Conservation (phyloP, 179 eudicot species). For the Gypsophila paniculata region DNA sequence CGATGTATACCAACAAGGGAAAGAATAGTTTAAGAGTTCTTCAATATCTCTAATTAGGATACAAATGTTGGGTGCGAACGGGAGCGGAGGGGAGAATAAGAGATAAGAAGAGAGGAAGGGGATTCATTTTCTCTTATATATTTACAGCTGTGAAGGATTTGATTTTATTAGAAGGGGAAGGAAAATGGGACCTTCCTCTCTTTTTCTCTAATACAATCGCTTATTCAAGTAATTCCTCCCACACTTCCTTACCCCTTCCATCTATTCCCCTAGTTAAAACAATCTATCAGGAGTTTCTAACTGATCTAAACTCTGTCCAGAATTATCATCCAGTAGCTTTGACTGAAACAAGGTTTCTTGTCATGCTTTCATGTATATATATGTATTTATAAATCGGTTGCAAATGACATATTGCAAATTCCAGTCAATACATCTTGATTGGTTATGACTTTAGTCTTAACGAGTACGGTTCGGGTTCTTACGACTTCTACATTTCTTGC, state of each 20-base stretch:
- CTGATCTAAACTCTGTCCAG: not conserved
- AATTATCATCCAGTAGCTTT: no score
- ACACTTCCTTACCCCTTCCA: not conserved
- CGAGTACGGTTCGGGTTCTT: no score
- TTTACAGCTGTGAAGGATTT: no score
- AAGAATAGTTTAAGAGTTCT: no score
- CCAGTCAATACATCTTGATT: not conserved
- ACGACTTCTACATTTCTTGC: not conserved
- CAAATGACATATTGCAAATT: not conserved
- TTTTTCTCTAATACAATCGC: not conserved
- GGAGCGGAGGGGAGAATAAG: no score
- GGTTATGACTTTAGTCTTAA: not conserved
- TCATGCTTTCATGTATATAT: no score
- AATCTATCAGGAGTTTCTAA: not conserved
- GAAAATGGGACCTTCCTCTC: not conserved
- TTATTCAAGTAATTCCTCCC: not conserved
- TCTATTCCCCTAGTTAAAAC: not conserved
- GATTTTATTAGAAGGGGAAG: not conserved
- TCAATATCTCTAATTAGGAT: no score
- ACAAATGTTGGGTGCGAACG: no score
- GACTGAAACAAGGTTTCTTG: no score
- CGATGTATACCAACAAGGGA: no score
- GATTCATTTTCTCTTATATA: no score
- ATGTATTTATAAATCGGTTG: not conserved
- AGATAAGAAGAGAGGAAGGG: no score